Evolutionary conservation across 257 asterid genomes (phyloP).

Genomic region (Ophiorrhiza pumila): DNA sequence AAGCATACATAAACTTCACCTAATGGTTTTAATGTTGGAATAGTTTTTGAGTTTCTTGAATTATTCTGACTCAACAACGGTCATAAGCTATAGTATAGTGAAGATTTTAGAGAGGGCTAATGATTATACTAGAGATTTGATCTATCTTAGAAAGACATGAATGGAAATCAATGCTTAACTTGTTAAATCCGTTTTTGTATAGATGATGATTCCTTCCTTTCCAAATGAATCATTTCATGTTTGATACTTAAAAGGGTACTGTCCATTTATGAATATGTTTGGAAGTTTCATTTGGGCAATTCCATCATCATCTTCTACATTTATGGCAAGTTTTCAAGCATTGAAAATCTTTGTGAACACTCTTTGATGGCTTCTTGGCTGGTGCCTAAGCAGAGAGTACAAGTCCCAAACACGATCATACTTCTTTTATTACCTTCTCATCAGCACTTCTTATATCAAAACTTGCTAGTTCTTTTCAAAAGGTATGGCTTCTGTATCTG

Average conservation of each 20-base stretch:
- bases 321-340: background rate
- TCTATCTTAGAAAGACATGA: too few species aligned
- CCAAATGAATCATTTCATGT: background rate
- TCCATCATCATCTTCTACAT: background rate
- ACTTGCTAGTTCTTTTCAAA: constrained; percentile 12
- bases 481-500: constrained; percentile 11
- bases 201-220: background rate
- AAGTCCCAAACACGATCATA: background rate
- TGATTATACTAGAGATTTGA: too few species aligned
- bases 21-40: too few species aligned
- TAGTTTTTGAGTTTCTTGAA: too few species aligned
- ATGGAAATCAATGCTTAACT: too few species aligned
- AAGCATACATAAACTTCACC: too few species aligned
- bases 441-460: background rate
- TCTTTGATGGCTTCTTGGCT: background rate
- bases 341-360: background rate
- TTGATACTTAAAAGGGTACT: too few species aligned
- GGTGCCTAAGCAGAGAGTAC: background rate
- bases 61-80: too few species aligned
- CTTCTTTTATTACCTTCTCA: background rate
- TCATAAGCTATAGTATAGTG: too few species aligned
- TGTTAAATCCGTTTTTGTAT: too few species aligned
- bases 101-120: too few species aligned
- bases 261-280: background rate
- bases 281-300: background rate